Conservation (phyloP, 257 asterid species). For the Fraxinus americana region DNA sequence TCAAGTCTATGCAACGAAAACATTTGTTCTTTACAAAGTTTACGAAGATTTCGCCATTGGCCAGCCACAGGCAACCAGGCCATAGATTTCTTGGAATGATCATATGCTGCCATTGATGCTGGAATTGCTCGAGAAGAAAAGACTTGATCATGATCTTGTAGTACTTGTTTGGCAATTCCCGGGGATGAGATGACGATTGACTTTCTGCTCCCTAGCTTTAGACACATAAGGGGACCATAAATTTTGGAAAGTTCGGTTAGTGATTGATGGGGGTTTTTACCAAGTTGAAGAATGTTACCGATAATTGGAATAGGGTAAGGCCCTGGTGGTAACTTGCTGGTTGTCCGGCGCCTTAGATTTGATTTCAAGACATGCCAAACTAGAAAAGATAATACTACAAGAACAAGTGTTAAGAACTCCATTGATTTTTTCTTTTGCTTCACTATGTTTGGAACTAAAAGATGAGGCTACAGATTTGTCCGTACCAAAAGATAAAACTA, state of each 20-base stretch:
- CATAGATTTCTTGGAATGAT: background rate
- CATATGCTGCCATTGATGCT: background rate
- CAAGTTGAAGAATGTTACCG: slow-evolving; percentile 19
- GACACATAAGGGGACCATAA: slow-evolving; percentile 17
- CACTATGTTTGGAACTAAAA: background rate
- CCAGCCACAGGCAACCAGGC: background rate
- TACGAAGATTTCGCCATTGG: slow-evolving; percentile 14
- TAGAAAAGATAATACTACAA: background rate
- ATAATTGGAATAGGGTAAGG: slow-evolving; percentile 12
- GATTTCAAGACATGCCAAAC: background rate
- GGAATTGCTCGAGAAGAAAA: slow-evolving; percentile 16
- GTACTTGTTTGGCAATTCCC: background rate
- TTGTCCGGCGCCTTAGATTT: background rate
- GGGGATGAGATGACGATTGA: slow-evolving; percentile 12
- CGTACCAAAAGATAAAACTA: too few species aligned
- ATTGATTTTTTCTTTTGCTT: background rate
- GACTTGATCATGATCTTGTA: slow-evolving; percentile 6
- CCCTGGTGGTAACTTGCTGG: slow-evolving; percentile 7
- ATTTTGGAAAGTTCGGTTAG: slow-evolving; percentile 14
- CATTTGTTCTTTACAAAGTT: slow-evolving; percentile 4
- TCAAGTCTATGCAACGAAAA: slow-evolving; percentile 13
- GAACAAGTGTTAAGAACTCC: background rate
- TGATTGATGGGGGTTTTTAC: slow-evolving; percentile 11
- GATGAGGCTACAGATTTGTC: too few species aligned
- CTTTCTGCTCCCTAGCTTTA: background rate